Base-by-base conservation (phyloP, 2,329 filamentous ascomycete genomes). In the Claviceps quebecensis region DNA sequence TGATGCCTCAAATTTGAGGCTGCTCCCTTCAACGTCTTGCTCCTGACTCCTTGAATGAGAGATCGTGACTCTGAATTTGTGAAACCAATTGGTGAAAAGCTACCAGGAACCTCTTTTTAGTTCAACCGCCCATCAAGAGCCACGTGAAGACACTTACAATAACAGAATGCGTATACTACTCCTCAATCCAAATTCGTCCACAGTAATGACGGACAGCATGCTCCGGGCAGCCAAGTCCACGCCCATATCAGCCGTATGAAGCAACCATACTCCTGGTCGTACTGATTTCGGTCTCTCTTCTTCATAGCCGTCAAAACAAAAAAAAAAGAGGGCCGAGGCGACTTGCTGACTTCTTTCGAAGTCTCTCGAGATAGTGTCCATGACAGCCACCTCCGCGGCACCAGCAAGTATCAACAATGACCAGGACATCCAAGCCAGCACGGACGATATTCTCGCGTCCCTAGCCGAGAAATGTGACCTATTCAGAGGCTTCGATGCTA, bases 321-420 rank as follows among this genome's bases (percentile, higher is more conserved):
- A 34, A 8, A 11, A n/a, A 17, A 41, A 14, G 5, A n/a, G 8
- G 36, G 3, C 5, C n/a, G 8, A 51, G 5, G 19, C n/a, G 13
- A 51, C 1, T 22, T 44, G 11, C 49, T 52, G 40, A 54, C 37
- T 38, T 17, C 34, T 16, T 34, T n/a, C 9, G n/a, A 47, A 77
- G 74, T 67, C 66, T 2, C 62, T 73, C 23, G 62, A 75, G 45
- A 73, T 86, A 57, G 66, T 71, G 46, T 79, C 76, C 59, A 87
- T 86, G 67, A 89, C 85, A 0, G 83, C 79, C 3, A 78, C 84
- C 0, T 60, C 69, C 0, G 77, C 39, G 3, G 17, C 84, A 5
- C 83, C 88, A 1, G 70, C 77, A 14, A 90, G 85, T 66, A 95
- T 96, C 69, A 83, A 95, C 67, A 77, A 87, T 57, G 81, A 77